Evolutionary conservation across 495 filamentous ascomycete genomes (phyloP), one percentile per base, ranked within the genome.

Genomic region (Platismatia glauca): DNA sequence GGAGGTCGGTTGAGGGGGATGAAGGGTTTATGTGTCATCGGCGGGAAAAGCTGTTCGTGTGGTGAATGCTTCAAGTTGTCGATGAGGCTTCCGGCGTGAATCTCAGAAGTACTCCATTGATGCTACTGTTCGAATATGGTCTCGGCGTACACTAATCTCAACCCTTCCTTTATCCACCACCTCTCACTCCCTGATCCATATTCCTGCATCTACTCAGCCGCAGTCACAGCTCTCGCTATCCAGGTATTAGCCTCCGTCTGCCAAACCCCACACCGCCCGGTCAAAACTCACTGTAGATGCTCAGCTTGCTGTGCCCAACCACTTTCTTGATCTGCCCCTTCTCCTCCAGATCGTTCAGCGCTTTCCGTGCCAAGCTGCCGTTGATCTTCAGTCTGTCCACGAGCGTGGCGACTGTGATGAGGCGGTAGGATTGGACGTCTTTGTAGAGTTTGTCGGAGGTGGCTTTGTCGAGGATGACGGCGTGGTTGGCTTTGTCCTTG

Each of bases 401-500:
- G 71, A 99, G 92, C 70, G 88, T 91, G 70, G 95, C 90, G 74
- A 97, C 89, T 72, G 95, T 99, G 84, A 99, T 89, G 79, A 99
- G 91, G 72, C 95, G 91, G 89, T 97, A 99, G 65, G 95, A 96
- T 79, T 97, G 94, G 69, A 99, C 95, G 83, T 97, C 92, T 82
- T 97, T 97, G 82, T 94, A 86, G 74, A 82, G 79, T 74, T 86
- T 85, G 77, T 87, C 84, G 65, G 76, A 75, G 74, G 80, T 84
- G 71, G 73, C 62, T 79, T 87, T 88, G 75, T 88, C 85, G 78
- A 88, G 83, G 74, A 88, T 77, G 70, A 88, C 85, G 75, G 85
- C 90, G 84, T 99, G 95, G 79, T 97, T 88, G 77, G 95, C 93
- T 90, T 99, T 99, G 85, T 99, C 95, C 92, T 99, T 99, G 82